A percentile compares a stretch with the other conserved stretches of the same genome.
Evolutionary conservation across 208 protist species (phyloP).

Genomic region (Trypanosoma lewisi): DNA sequence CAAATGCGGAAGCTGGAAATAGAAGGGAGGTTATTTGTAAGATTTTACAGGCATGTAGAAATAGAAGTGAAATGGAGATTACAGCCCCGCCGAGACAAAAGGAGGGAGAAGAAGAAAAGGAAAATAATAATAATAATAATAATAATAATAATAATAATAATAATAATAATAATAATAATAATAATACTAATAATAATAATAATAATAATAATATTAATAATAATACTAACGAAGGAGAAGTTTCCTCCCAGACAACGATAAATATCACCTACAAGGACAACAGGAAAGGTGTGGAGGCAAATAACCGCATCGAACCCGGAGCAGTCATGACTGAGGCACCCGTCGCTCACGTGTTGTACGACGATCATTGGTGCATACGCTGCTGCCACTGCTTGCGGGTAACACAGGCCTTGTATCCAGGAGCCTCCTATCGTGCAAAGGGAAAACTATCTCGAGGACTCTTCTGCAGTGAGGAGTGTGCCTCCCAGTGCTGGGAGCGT

Average conservation of each 20-base stretch:
- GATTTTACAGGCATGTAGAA: conserved; percentile 33
- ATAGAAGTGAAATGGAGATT: not conserved
- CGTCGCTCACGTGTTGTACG: conserved; percentile 53
- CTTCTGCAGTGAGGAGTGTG: conserved; percentile 78
- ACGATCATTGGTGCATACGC: conserved; percentile 62
- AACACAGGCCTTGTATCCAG: conserved; percentile 66
- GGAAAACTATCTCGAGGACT: conserved; percentile 71
- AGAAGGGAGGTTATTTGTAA: conserved; percentile 31
- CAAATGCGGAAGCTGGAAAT: conserved; percentile 39
- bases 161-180: too few relatives aligned
- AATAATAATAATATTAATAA: conserved; percentile 4
- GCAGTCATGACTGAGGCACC: conserved; percentile 65
- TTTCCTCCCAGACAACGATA: not conserved
- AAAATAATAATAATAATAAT: too few relatives aligned
- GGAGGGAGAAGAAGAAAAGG: too few relatives aligned
- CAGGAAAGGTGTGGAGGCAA: conserved; percentile 33
- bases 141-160: too few relatives aligned
- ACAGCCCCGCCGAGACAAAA: not conserved
- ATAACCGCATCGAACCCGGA: conserved; percentile 39
- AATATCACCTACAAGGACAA: not conserved
- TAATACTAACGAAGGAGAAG: not conserved
- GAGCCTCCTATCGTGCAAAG: conserved; percentile 48
- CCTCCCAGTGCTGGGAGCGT: conserved; percentile 54
- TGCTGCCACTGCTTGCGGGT: conserved; percentile 83
- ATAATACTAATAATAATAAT: too few relatives aligned